These are phyloP conservation scores for Didymella segeticola DNA, from an alignment of 2,329 filamentous ascomycete species.

Conservation along the genomic window DNA sequence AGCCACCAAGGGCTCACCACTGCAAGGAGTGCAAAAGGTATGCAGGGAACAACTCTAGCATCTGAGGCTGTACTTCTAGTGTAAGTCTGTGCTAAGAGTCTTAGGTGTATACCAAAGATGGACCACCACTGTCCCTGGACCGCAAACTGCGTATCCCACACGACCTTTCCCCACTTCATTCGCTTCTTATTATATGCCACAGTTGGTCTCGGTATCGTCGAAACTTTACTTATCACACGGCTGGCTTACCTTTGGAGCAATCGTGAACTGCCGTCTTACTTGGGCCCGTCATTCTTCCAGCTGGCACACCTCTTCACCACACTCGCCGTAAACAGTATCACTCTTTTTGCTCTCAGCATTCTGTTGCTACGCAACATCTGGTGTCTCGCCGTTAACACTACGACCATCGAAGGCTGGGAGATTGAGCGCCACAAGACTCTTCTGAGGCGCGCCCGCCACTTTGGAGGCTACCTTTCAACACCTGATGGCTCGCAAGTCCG, in stretches of 20 bases:
- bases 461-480: slow-evolving; percentile 64
- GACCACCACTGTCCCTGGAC: slow-evolving; percentile 91
- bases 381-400: slow-evolving; percentile 71
- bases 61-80: neutral
- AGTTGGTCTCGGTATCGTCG: slow-evolving; percentile 66
- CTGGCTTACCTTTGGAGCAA: slow-evolving; percentile 67
- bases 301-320: slow-evolving; percentile 69
- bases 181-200: slow-evolving; percentile 78
- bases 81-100: neutral
- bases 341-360: slow-evolving; percentile 67
- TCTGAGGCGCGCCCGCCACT: slow-evolving; percentile 52
- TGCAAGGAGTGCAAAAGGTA: slow-evolving; percentile 75
- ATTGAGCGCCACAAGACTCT: slow-evolving; percentile 57
- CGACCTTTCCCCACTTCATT: slow-evolving; percentile 81
- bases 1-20: slow-evolving; percentile 81
- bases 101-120: slow-evolving; percentile 77
- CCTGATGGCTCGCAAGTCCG: slow-evolving; percentile 62
- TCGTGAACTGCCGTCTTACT: slow-evolving; percentile 71
- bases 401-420: slow-evolving; percentile 82
- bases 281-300: slow-evolving; percentile 69
- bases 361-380: slow-evolving; percentile 67
- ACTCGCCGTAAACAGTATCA: slow-evolving; percentile 63
- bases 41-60: neutral
- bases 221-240: slow-evolving; percentile 66
- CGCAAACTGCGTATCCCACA: slow-evolving; percentile 80